A percentile compares a stretch with the other conserved stretches of the same genome.
Conservation (phyloP, 768 basidiomycete species). For the Guyanaporus albipodus region DNA sequence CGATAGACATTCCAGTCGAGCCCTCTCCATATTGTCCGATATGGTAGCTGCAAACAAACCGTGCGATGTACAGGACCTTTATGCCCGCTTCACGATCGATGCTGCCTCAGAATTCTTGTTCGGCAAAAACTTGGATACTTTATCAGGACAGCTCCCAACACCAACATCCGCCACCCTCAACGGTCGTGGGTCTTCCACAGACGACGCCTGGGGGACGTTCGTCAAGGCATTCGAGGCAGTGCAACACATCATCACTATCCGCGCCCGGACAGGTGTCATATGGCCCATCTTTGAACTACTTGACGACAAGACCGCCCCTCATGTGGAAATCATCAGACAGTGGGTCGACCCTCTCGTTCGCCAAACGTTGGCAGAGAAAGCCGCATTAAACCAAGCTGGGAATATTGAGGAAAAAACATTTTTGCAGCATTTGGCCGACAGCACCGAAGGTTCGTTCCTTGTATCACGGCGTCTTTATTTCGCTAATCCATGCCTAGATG, state of each 20-base stretch:
- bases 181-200: constrained; percentile 57
- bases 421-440: constrained; percentile 61
- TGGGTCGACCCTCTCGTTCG: constrained; percentile 63
- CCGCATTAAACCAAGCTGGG: constrained; percentile 34
- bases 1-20: constrained; percentile 49
- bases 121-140: constrained; percentile 58
- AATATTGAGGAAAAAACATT: constrained; percentile 55
- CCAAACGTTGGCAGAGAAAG: constrained; percentile 47
- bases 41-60: constrained; percentile 37
- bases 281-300: constrained; percentile 44
- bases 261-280: constrained; percentile 35
- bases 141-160: constrained; percentile 50
- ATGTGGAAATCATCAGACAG: constrained; percentile 33
- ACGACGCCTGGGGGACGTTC: constrained; percentile 58
- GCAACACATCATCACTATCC: constrained; percentile 34
- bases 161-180: constrained; percentile 44
- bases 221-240: constrained; percentile 41
- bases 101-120: constrained; percentile 73
- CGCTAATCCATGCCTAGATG: constrained; percentile 41
- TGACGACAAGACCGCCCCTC: constrained; percentile 34
- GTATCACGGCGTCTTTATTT: neutral
- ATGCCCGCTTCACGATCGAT: constrained; percentile 64
- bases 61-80: constrained; percentile 66
- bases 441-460: constrained; percentile 50
- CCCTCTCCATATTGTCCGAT: constrained; percentile 46